Base-by-base conservation (phyloP, 805 yeast genomes). In the Candida palmyrensis region DNA sequence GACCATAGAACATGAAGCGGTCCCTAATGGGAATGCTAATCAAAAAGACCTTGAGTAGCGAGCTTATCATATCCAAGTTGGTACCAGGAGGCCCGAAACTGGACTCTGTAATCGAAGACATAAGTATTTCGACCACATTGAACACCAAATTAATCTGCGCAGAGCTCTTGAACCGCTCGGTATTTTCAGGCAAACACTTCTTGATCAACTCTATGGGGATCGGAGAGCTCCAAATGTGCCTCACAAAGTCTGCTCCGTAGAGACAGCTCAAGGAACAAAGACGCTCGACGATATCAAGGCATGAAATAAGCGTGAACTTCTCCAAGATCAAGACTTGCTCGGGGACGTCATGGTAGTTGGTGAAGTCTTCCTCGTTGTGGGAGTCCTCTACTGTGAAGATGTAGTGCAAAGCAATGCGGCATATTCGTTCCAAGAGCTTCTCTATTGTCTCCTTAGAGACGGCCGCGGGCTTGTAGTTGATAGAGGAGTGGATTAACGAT, bases 381-480 rank as follows among this genome's bases (percentile, higher is more conserved):
- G 42, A 43, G 3, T 53, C 47, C 23, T 58, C 61, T 12, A 62
- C 42, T 18, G 58, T 47, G 27, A 46, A 54, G 4, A 54, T 44
- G 14, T 48, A 50, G 13, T 41, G 36, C 3, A 30, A 18, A 18
- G 55, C 40, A 2, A 62, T 33, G 3, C 18, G 30, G 19, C 48
- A 41, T 5, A 54, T 35, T 14, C 29, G 32, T 6, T 26, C 29
- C 3, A 53, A 33, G n/a, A 57, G 36, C 2, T 25, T 22, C 15
- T 34, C 27, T 3, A 59, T 49, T 16, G 68, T 58, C 10, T 49
- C 45, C 23, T 46, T 53, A 14, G 59, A 61, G 1, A 79, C 64
- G 1, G 90, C 88, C 36, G 73, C 71, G 1, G 84, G 79, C 47
- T 84, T 63, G 53, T 77, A 84, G 14, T 55, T 65, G 5, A 81